Evolutionary conservation across 352 stramenopile species (phyloP).

Genomic region (Pythium insidiosum): DNA sequence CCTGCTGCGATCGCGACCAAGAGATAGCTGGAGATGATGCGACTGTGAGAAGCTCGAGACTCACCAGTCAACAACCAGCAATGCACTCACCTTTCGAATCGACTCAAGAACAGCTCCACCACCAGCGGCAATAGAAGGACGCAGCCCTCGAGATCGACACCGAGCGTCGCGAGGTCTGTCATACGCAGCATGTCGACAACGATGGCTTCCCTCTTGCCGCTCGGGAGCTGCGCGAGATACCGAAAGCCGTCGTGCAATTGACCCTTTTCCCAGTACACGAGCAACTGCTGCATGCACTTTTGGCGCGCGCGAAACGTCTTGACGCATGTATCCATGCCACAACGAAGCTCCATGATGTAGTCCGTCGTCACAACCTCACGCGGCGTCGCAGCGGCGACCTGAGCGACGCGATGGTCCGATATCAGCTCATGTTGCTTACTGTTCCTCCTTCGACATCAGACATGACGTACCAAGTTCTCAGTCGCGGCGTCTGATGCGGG

Average conservation of each 20-base stretch:
- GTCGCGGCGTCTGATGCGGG: too few species aligned
- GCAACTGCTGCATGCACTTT: constrained; percentile 63
- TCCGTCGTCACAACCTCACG: constrained; percentile 36
- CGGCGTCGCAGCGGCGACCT: neutral
- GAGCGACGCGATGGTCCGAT: too few species aligned
- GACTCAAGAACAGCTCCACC: constrained; percentile 52
- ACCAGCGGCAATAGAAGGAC: constrained; percentile 71
- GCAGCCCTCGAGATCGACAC: constrained; percentile 66
- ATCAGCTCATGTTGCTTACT: too few species aligned
- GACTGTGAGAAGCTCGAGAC: too few species aligned
- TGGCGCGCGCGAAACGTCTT: constrained; percentile 64
- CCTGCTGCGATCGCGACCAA: constrained; percentile 41
- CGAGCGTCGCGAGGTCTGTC: constrained; percentile 51
- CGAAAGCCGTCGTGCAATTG: constrained; percentile 60
- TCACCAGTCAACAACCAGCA: too few species aligned
- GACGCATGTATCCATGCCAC: constrained; percentile 77
- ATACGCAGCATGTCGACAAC: constrained; percentile 61
- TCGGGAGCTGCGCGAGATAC: constrained; percentile 53
- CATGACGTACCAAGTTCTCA: too few species aligned
- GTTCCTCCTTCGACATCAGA: too few species aligned
- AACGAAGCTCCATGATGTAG: constrained; percentile 77
- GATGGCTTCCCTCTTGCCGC: constrained; percentile 61
- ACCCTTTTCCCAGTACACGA: constrained; percentile 62
- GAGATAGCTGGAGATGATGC: constrained; percentile 55
- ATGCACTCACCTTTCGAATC: constrained; percentile 59